phyloP scores from a whole-genome alignment of 2,329 filamentous ascomycete genomes.

The Albifimbria verrucaria region DNA sequence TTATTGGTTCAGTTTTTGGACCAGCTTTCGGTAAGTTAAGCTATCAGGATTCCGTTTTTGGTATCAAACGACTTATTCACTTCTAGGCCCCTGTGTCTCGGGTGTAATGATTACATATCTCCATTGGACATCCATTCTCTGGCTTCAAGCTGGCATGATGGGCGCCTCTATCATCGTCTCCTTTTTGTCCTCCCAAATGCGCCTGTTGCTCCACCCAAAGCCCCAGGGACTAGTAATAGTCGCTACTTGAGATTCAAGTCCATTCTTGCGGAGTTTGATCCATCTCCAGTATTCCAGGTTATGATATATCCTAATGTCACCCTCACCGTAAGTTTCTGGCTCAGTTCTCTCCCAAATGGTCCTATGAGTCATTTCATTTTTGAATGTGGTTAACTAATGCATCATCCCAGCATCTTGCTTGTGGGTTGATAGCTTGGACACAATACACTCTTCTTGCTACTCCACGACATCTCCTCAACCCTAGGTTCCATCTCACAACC shows the following conservation, averaged over 20 bases:
- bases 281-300: neutral
- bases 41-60: neutral
- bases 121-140: neutral
- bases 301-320: neutral
- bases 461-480: neutral
- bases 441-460: conserved; percentile 1
- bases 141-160: neutral
- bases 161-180: neutral
- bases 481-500: neutral
- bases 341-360: neutral
- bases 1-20: neutral
- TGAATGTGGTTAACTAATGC: neutral
- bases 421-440: neutral
- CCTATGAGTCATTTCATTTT: neutral
- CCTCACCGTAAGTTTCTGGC: neutral
- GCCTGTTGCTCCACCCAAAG: neutral
- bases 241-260: neutral
- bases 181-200: neutral
- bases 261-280: neutral
- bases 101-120: neutral
- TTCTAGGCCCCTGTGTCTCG: neutral
- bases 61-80: neutral
- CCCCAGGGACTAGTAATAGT: neutral
- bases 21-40: neutral
- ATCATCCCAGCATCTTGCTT: neutral